phyloP scores from a whole-genome alignment of 305 asterid genomes.

The Fraxinus baroniana region DNA sequence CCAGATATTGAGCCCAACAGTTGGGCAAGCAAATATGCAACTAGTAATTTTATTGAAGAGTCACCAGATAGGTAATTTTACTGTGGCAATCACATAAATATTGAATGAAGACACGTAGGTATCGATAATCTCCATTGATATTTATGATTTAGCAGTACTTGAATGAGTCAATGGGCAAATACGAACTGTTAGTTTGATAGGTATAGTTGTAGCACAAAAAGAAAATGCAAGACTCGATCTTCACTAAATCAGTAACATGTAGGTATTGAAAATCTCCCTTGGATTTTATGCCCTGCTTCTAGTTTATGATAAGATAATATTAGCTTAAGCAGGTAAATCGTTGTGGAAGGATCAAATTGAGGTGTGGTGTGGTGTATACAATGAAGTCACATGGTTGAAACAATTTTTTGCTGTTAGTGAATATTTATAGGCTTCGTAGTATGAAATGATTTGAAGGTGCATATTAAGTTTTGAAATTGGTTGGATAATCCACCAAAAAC shows the following conservation, averaged over 20 bases:
- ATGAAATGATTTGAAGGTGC: constrained; percentile 10
- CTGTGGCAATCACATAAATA: neutral
- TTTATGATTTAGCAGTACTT: neutral
- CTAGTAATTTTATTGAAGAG: neutral
- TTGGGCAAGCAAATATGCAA: neutral
- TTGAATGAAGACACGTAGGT: neutral
- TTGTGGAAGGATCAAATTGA: neutral
- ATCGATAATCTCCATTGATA: neutral
- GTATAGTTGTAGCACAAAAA: neutral
- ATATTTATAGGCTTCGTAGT: neutral
- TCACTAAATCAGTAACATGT: neutral
- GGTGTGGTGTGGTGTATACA: neutral
- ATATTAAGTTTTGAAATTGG: constrained; percentile 20
- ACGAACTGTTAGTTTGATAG: neutral
- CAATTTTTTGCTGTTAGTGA: neutral
- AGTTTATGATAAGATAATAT: neutral
- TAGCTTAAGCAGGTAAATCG: neutral
- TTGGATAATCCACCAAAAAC: constrained; percentile 12
- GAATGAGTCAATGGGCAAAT: neutral
- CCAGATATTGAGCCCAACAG: neutral
- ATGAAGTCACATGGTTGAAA: neutral
- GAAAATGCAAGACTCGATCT: neutral
- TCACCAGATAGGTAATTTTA: neutral
- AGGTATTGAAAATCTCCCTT: neutral
- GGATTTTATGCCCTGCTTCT: neutral